These are phyloP conservation scores for Beauveria bassiana DNA, from an alignment of 2,329 filamentous ascomycete species.

Conservation along the genomic window DNA sequence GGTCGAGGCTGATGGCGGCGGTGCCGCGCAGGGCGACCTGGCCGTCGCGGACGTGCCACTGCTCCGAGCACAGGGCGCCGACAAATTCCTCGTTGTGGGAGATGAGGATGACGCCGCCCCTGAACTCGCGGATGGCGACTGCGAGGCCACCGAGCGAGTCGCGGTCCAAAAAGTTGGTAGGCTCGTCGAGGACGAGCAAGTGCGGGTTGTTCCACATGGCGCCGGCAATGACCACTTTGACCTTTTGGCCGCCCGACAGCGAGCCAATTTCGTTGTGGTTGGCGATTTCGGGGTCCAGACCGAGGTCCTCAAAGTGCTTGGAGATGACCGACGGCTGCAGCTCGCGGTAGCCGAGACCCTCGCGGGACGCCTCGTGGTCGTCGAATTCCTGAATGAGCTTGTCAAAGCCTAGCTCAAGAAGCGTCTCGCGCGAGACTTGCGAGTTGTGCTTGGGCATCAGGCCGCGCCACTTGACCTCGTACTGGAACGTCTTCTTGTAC, in stretches of 20 bases:
- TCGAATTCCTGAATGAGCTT: slow-evolving; percentile 98
- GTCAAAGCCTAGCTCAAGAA: slow-evolving; percentile 75
- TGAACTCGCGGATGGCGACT: slow-evolving; percentile 97
- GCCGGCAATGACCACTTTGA: slow-evolving; percentile 95
- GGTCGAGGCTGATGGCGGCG: slow-evolving; percentile 64
- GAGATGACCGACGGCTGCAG: slow-evolving; percentile 90
- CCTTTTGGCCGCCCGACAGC: slow-evolving; percentile 93
- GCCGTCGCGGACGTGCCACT: slow-evolving; percentile 89
- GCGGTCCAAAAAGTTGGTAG: slow-evolving; percentile 97
- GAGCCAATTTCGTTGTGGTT: slow-evolving; percentile 98
- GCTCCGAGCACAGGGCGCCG: slow-evolving; percentile 87
- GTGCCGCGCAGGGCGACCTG: slow-evolving; percentile 78
- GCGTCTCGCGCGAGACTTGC: slow-evolving; percentile 86
- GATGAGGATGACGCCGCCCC: slow-evolving; percentile 97
- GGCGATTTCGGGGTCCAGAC: slow-evolving; percentile 93
- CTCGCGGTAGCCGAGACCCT: slow-evolving; percentile 92
- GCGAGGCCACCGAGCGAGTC: slow-evolving; percentile 94
- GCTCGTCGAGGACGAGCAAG: slow-evolving; percentile 93
- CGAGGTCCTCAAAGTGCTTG: slow-evolving; percentile 96
- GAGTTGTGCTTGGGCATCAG: slow-evolving; percentile 89
- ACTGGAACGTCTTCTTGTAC: slow-evolving; percentile 98
- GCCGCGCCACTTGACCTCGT: slow-evolving; percentile 90
- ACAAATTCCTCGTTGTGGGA: slow-evolving; percentile 99
- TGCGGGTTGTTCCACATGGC: slow-evolving; percentile 99
- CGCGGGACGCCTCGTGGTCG: slow-evolving; percentile 96